Percentiles rank a stretch among this genome's conserved stretches.
Conservation (phyloP, 306 rosid genomes). For the Coriaria nepalensis region DNA sequence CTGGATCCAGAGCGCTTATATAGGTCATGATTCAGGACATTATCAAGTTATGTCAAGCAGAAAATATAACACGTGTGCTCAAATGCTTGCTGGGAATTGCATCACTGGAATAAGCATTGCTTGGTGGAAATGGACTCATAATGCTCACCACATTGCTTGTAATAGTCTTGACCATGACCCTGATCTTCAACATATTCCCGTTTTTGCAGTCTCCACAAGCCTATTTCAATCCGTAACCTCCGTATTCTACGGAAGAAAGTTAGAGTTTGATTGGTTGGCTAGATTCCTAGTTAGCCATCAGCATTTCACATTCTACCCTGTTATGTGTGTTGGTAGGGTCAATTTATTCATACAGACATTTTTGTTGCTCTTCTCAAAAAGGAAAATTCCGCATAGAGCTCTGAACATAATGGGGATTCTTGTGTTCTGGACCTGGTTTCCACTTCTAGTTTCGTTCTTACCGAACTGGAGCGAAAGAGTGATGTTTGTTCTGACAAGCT, state of each 20-base stretch:
- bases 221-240: slow-evolving; percentile 19
- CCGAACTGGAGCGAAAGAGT: slow-evolving; percentile 22
- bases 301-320: slow-evolving; percentile 28
- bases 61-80: slow-evolving; percentile 14
- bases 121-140: slow-evolving; percentile 40
- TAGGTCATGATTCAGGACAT: slow-evolving; percentile 33
- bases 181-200: slow-evolving; percentile 30
- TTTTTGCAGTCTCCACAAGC: slow-evolving; percentile 16
- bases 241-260: slow-evolving; percentile 20
- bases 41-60: slow-evolving; percentile 18
- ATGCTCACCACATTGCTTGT: slow-evolving; percentile 31
- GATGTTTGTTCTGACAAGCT: slow-evolving; percentile 23
- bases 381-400: slow-evolving; percentile 14
- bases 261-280: slow-evolving; percentile 20
- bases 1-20: slow-evolving; percentile 25
- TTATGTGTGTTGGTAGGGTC: slow-evolving; percentile 24
- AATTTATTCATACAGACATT: slow-evolving; percentile 28
- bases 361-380: slow-evolving; percentile 17
- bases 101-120: slow-evolving; percentile 31
- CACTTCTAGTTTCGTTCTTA: slow-evolving; percentile 17
- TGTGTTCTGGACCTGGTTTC: slow-evolving; percentile 31
- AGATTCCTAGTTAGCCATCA: slow-evolving; percentile 23
- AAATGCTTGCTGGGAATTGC: slow-evolving; percentile 24
- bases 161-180: slow-evolving; percentile 30
- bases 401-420: slow-evolving; percentile 24